phyloP scores from a whole-genome alignment of 768 basidiomycete species.

The Cubamyces sp. region DNA sequence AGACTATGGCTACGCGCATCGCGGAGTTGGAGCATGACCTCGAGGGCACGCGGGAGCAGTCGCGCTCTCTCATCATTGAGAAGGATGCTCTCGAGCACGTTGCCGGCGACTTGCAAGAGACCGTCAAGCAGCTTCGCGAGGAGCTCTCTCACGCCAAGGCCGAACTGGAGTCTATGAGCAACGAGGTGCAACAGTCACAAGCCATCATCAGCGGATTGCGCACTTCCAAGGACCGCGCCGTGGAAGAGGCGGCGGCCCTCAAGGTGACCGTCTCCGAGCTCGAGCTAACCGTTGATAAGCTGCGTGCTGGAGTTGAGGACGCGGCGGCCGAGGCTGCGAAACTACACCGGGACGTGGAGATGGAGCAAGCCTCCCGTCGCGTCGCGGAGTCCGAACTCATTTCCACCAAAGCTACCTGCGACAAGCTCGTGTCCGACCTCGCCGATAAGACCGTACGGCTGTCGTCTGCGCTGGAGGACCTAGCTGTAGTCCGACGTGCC shows the following conservation, averaged over 20 bases:
- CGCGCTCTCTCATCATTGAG: conserved; percentile 11
- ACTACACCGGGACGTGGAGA: conserved; percentile 8
- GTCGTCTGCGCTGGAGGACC: conserved; percentile 28
- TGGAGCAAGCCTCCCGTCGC: conserved; percentile 10
- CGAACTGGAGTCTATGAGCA: not conserved
- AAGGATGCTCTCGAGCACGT: conserved; percentile 11
- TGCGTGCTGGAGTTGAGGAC: conserved; percentile 11
- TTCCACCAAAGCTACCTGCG: conserved; percentile 2
- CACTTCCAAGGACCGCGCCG: conserved; percentile 1
- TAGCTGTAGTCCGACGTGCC: conserved; percentile 5
- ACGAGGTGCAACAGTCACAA: conserved; percentile 4
- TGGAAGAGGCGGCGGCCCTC: not conserved
- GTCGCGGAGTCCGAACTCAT: conserved; percentile 18
- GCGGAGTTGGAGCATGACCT: conserved; percentile 17
- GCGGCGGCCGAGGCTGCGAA: conserved; percentile 5
- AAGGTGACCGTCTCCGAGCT: conserved; percentile 14
- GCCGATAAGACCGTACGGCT: conserved; percentile 35
- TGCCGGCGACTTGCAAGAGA: conserved; percentile 12
- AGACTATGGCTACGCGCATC: conserved; percentile 5
- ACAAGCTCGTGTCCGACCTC: conserved; percentile 26
- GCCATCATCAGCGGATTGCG: conserved; percentile 8
- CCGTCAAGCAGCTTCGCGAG: conserved; percentile 9
- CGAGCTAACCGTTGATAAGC: conserved; percentile 9
- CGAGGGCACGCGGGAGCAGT: conserved; percentile 3
- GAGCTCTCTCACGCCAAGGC: conserved; percentile 18